phyloP scores from a whole-genome alignment of 768 basidiomycete genomes.

The Suillus americanus region DNA sequence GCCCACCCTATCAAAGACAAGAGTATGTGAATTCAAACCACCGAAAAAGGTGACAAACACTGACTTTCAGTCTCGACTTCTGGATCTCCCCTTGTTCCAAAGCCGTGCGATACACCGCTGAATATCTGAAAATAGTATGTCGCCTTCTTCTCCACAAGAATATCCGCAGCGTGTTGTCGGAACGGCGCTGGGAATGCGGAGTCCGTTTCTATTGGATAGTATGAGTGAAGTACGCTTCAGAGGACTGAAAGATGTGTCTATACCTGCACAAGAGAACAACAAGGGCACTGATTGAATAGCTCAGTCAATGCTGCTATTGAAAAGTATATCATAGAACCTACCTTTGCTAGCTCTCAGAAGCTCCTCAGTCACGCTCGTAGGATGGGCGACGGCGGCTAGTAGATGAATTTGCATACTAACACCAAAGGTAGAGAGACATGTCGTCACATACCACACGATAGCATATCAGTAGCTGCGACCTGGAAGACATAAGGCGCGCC shows the following conservation, averaged over 20 bases:
- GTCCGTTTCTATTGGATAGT: conserved; percentile 45
- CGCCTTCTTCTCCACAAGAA: conserved; percentile 48
- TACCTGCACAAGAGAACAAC: conserved; percentile 56
- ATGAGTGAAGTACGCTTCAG: background rate
- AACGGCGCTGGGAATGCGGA: conserved; percentile 49
- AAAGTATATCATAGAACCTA: conserved; percentile 22
- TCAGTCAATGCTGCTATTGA: background rate
- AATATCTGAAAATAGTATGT: conserved; percentile 60
- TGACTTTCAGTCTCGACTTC: conserved; percentile 19
- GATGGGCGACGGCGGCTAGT: conserved; percentile 57
- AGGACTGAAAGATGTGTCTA: background rate
- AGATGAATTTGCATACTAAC: background rate
- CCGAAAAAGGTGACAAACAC: conserved; percentile 12
- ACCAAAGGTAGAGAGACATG: background rate
- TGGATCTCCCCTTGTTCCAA: conserved; percentile 32
- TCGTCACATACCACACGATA: conserved; percentile 43
- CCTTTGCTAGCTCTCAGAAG: conserved; percentile 49
- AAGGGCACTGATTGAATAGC: conserved; percentile 43
- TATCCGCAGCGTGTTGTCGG: conserved; percentile 56
- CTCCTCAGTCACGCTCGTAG: conserved; percentile 46
- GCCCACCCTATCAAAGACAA: conserved; percentile 46
- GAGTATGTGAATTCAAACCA: background rate
- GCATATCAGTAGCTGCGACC: conserved; percentile 42
- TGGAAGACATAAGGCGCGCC: conserved; percentile 54
- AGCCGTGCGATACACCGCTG: conserved; percentile 42